Evolutionary conservation across 2,329 filamentous ascomycete species (phyloP).

Genomic region (Alternaria hordeiaustralica): DNA sequence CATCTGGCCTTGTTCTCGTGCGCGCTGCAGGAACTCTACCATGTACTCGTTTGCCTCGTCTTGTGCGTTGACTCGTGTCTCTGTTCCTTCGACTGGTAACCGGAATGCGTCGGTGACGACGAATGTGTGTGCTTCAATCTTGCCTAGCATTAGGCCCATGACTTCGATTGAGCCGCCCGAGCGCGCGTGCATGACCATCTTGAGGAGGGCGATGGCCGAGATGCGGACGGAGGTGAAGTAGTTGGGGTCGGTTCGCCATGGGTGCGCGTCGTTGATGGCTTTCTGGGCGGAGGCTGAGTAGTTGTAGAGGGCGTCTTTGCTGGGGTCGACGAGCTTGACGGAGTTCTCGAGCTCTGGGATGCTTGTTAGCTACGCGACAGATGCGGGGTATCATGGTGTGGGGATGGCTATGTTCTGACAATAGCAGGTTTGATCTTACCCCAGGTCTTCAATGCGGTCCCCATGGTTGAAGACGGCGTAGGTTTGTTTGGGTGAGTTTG

Average conservation of each 20-base stretch:
- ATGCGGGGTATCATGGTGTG: slow-evolving; percentile 15
- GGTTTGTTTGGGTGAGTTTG: slow-evolving; percentile 7
- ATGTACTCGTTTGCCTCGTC: slow-evolving; percentile 97
- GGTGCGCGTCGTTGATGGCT: slow-evolving; percentile 66
- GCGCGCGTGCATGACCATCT: slow-evolving; percentile 99
- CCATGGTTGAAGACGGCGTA: slow-evolving; percentile 32
- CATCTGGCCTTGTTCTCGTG: slow-evolving; percentile 75
- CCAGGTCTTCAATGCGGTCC: slow-evolving; percentile 46
- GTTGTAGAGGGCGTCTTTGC: slow-evolving; percentile 88
- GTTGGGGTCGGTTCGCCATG: slow-evolving; percentile 79
- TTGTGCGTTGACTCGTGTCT: slow-evolving; percentile 95
- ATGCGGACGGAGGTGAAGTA: slow-evolving; percentile 95
- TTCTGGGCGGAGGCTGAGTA: slow-evolving; percentile 76
- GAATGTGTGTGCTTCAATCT: slow-evolving; percentile 83
- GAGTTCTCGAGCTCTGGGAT: slow-evolving; percentile 83
- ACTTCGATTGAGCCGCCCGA: slow-evolving; percentile 90
- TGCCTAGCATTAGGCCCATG: slow-evolving; percentile 98
- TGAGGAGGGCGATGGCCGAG: slow-evolving; percentile 89
- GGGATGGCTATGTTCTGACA: no score
- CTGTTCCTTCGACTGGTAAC: slow-evolving; percentile 95
- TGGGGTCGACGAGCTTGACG: slow-evolving; percentile 78
- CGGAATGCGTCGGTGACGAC: slow-evolving; percentile 94
- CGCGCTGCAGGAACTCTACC: slow-evolving; percentile 79
- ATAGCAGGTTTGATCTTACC: slow-evolving; percentile 24
- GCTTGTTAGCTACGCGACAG: slow-evolving; percentile 20